phyloP scores from a whole-genome alignment of 805 yeast species.

The Torulaspora indica region DNA sequence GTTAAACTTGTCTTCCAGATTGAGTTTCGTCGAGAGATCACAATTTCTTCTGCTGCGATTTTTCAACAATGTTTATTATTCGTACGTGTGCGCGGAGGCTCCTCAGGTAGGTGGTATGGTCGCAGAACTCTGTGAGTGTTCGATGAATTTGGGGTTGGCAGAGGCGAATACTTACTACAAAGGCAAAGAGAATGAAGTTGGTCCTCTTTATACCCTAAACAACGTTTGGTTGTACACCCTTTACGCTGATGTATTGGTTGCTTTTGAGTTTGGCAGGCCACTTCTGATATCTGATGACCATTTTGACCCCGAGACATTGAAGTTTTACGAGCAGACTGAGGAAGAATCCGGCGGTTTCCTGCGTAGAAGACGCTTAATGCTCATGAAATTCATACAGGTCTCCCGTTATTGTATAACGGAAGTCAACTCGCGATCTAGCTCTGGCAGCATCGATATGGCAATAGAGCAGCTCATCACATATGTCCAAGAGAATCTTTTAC shows the following conservation, averaged over 20 bases:
- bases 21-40: slow-evolving; percentile 27
- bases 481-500: slow-evolving; percentile 16
- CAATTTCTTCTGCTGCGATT: slow-evolving; percentile 29
- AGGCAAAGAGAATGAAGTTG: slow-evolving; percentile 13
- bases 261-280: slow-evolving; percentile 33
- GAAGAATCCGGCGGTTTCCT: neutral
- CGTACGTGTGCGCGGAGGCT: slow-evolving; percentile 21
- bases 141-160: slow-evolving; percentile 25
- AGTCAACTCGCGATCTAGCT: slow-evolving; percentile 10
- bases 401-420: slow-evolving; percentile 16
- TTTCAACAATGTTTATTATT: slow-evolving; percentile 16
- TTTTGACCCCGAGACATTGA: slow-evolving; percentile 11
- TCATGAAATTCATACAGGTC: slow-evolving; percentile 15
- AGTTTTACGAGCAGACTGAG: neutral
- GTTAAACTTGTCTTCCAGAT: slow-evolving; percentile 19
- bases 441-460: slow-evolving; percentile 9
- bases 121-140: slow-evolving; percentile 20
- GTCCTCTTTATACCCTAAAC: slow-evolving; percentile 16
- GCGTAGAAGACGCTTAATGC: slow-evolving; percentile 8
- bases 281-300: slow-evolving; percentile 19
- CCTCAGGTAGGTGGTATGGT: slow-evolving; percentile 23
- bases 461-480: slow-evolving; percentile 15
- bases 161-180: slow-evolving; percentile 23
- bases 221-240: slow-evolving; percentile 26
- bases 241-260: slow-evolving; percentile 25